Evolutionary conservation across 2,329 filamentous ascomycete species (phyloP).

Genomic region (Monosporascus sp.): DNA sequence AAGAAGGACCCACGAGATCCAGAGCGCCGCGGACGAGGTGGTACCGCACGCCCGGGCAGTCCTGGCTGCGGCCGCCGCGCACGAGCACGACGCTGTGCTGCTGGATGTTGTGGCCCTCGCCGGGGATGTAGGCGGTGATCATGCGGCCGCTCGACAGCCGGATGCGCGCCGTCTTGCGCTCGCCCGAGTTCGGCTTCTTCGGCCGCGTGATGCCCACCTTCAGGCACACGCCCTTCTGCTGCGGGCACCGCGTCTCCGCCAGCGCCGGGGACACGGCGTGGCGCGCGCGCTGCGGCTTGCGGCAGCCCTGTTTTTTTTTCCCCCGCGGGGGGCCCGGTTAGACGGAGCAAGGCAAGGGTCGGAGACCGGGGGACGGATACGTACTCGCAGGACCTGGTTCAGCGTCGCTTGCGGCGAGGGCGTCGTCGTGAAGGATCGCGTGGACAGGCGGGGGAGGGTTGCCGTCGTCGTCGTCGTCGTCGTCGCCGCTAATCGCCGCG

Average conservation of each 20-base stretch:
- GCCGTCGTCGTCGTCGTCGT: conserved; percentile 20
- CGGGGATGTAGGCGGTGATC: conserved; percentile 90
- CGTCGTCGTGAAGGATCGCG: conserved; percentile 54
- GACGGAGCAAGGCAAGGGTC: neutral
- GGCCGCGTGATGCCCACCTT: conserved; percentile 91
- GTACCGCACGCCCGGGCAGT: conserved; percentile 98
- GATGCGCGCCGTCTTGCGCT: conserved; percentile 92
- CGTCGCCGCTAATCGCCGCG: conserved; percentile 27
- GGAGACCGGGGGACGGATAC: conserved; percentile 8
- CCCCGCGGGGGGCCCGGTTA: neutral
- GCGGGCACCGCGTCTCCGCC: conserved; percentile 60
- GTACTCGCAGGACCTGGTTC: conserved; percentile 63
- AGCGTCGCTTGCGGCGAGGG: conserved; percentile 56
- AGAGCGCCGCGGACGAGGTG: conserved; percentile 85
- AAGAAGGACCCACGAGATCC: conserved; percentile 69
- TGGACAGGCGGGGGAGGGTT: conserved; percentile 11
- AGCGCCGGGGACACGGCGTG: conserved; percentile 87
- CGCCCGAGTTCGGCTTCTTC: conserved; percentile 98
- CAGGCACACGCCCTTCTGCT: conserved; percentile 92
- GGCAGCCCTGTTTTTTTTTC: conserved; percentile 60
- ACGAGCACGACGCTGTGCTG: conserved; percentile 97
- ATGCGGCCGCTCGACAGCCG: conserved; percentile 81
- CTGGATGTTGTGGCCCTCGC: conserved; percentile 97
- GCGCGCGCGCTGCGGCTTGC: conserved; percentile 72
- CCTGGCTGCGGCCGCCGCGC: conserved; percentile 86